Base-by-base conservation (phyloP, 495 filamentous ascomycete species). In the Monascus purpureus region DNA sequence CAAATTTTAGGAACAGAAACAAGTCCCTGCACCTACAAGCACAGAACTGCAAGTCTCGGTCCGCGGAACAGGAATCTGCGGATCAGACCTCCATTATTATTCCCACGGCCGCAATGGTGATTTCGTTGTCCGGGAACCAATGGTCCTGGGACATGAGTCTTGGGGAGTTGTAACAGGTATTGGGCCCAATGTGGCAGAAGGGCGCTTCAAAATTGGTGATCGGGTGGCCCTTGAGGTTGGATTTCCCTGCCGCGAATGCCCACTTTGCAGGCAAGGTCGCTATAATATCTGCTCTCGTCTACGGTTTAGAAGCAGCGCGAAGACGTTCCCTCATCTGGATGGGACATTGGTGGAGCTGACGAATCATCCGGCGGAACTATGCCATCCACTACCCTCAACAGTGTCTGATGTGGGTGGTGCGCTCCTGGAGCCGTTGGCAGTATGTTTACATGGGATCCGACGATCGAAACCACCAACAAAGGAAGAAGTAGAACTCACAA, bases 201-300 rank as follows among this genome's bases (percentile, higher is more conserved):
- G 5, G 20, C 20, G 5, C 17, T 11, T 31, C 4, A 6, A 31
- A 14, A 17, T 53, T 48, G 82, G 81, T 22, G 82, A 90, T 49
- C 70, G 70, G 16, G 80, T 90, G n/a, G 81, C 80, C 0, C 61
- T 90, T 12, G 82, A 90, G 59, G 79, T 84, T 44, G 81, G 81
- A n/a, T 54, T 82, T 6, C 80, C 82, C n/a, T 92, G 83, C 46
- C 67, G 66, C 16, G 42, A 60, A 27, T 92, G 83, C 50, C 59
- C 65, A 6, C 55, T 77, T 14, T 92, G 83, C 50, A 41, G 42
- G 13, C 60, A 63, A 27, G 79, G 78, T 16, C 65, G 82, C 31
- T 90, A 92, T 52, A 93, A 92, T 53, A 81, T 93, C 58, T 93
- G 84, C 65, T 62, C 65, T n/a, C 52, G 57, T 7, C 77, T 93